A percentile compares a stretch with the other conserved stretches of the same genome.
Conservation (phyloP, 2,329 filamentous ascomycete species). For the Ilyonectria sp. region DNA sequence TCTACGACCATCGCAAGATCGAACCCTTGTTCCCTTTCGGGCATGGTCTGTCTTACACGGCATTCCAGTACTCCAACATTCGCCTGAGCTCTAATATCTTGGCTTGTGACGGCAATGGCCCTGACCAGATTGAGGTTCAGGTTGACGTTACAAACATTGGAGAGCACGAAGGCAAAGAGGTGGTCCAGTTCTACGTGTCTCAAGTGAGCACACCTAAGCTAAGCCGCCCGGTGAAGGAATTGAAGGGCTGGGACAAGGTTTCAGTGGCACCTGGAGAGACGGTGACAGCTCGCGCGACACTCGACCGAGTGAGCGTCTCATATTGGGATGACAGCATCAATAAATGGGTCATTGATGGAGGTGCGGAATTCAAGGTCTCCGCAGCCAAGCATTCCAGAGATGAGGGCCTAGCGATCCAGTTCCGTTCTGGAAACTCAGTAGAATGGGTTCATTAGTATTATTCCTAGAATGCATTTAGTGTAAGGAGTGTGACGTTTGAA, state of each 20-base stretch:
- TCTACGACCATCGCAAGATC: conserved; percentile 68
- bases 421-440: conserved; percentile 12
- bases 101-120: not conserved
- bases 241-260: conserved; percentile 39
- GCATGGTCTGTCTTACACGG: conserved; percentile 33
- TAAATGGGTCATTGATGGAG: conserved; percentile 34
- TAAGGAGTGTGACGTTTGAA: not conserved
- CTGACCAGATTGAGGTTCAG: conserved; percentile 15
- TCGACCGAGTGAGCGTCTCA: conserved; percentile 35
- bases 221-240: conserved; percentile 29
- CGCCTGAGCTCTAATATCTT: conserved; percentile 17
- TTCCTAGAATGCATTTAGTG: not conserved
- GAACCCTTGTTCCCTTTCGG: conserved; percentile 59
- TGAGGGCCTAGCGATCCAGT: conserved; percentile 5
- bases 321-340: conserved; percentile 35
- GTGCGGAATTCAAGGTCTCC: conserved; percentile 29
- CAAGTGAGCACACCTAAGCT: conserved; percentile 18
- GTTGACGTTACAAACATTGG: conserved; percentile 38
- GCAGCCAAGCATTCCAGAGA: conserved; percentile 36
- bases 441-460: conserved; percentile 30
- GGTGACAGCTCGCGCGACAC: conserved; percentile 19
- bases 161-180: conserved; percentile 26
- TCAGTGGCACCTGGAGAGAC: conserved; percentile 25
- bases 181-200: conserved; percentile 36
- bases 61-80: conserved; percentile 55